Base-by-base conservation (phyloP, 441 rosid species). In the Brassica hybrid region DNA sequence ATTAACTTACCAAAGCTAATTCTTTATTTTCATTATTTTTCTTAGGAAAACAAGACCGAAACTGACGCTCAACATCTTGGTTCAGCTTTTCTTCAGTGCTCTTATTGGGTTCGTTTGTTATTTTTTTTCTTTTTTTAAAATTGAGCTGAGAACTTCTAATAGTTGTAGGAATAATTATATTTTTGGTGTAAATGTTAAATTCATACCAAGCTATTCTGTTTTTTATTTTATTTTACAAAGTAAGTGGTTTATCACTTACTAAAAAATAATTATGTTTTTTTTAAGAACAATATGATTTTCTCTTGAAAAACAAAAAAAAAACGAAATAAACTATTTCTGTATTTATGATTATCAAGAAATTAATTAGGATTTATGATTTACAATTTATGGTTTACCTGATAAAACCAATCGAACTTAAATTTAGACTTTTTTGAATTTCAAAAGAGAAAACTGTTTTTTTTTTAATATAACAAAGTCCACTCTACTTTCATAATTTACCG, bases 71-170 rank as follows among this genome's bases (percentile, higher is more conserved):
- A 65, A 61, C 52, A 72, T 72, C 73, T 64, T 69, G 21, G 68
- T 75, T 66, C 79, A 72, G 18, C 84, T 77, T 54, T 81, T 81
- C 79, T 74, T 78, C 76, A 81, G 79, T 71, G 84, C 64, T 74
- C 79, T 81, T 69, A 52, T 81, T 65, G 84, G 84, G 79, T 81
- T 69, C 34, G 81, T 76, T 30, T 30, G 6, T 30, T 14, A 30
- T 4, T 30, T 30, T 30, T 30, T 30, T 5, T 52, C 14, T 4
- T 13, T 36, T 8, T 50, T 65, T 2, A 27, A 21, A n/a, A 52
- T 32, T 27, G 27, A 8, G 59, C 13, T 19, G 3, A 32, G 25
- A 34, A 32, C 25, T 72, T 21, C 32, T n/a, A 6, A 41, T 56
- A 50, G 13, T 19, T 65, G n/a, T 38, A 7, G n/a, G 6, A 19